Conservation (phyloP, 106 monocot species). For the Allium cepa region DNA sequence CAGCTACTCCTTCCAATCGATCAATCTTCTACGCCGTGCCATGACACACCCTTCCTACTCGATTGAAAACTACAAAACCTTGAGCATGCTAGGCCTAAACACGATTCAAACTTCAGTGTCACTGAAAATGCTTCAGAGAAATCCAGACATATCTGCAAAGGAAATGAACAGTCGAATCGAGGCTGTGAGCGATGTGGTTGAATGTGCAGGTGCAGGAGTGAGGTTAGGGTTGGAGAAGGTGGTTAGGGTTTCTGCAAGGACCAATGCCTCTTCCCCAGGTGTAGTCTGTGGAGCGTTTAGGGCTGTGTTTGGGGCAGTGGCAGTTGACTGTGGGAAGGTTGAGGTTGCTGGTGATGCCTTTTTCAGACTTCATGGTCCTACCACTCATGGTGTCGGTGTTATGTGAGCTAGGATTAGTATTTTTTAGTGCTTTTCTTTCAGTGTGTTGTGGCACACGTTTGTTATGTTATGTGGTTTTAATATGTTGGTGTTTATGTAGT, state of each 20-base stretch:
- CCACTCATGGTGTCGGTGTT: too few relatives aligned
- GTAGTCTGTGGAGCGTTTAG: conserved; percentile 46
- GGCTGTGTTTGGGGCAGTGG: conserved; percentile 43
- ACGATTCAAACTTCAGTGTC: conserved; percentile 24
- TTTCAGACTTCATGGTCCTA: background rate
- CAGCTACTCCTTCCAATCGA: conserved; percentile 34
- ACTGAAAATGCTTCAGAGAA: conserved; percentile 19
- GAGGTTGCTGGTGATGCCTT: conserved; percentile 6
- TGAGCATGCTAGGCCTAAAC: conserved; percentile 44
- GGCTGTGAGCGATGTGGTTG: conserved; percentile 2
- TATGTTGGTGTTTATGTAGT: too few relatives aligned
- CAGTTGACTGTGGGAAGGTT: background rate
- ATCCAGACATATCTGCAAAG: conserved; percentile 29
- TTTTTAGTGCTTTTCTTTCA: too few relatives aligned
- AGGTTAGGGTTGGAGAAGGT: conserved; percentile 27
- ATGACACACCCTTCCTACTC: conserved; percentile 68
- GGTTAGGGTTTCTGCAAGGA: conserved; percentile 38
- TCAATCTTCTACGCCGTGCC: conserved; percentile 42
- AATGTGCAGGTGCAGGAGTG: conserved; percentile 26
- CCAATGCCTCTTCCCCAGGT: conserved; percentile 19
- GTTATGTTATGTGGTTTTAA: too few relatives aligned
- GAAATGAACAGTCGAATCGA: conserved; percentile 18
- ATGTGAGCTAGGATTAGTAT: too few relatives aligned
- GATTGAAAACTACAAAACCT: conserved; percentile 37
- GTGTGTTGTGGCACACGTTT: too few relatives aligned